Conservation (phyloP, 306 rosid genomes). For the Sindora glabra region DNA sequence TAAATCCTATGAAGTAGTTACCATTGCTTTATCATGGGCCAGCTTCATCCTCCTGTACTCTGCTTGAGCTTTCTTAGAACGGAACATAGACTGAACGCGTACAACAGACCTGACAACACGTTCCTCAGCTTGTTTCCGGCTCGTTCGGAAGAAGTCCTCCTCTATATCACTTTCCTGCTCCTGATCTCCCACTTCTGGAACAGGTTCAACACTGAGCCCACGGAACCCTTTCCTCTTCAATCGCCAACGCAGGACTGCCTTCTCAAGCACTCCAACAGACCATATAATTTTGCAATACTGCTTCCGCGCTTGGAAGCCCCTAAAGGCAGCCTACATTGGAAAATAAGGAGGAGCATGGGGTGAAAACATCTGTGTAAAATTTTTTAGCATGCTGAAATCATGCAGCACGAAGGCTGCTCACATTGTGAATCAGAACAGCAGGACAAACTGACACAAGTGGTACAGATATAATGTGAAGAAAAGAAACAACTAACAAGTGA, state of each 20-base stretch:
- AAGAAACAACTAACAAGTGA: no score
- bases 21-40: constrained; percentile 62
- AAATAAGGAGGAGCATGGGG: no score
- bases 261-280: constrained; percentile 90
- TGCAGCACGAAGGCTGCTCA: no score
- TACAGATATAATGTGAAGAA: no score
- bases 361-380: no score
- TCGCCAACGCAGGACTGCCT: constrained; percentile 90
- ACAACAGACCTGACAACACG: constrained; percentile 72
- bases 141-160: constrained; percentile 68
- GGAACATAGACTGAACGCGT: constrained; percentile 86
- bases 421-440: no score
- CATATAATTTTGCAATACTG: constrained; percentile 77
- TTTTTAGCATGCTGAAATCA: no score
- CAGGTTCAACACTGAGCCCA: constrained; percentile 55
- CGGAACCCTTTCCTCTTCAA: constrained; percentile 83
- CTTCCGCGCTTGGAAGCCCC: constrained; percentile 69
- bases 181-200: constrained; percentile 19
- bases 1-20: constrained; percentile 13
- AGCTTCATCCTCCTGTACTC: constrained; percentile 89
- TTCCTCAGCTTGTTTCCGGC: constrained; percentile 80
- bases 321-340: constrained; percentile 70
- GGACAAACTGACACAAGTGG: no score
- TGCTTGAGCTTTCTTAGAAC: constrained; percentile 82
- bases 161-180: constrained; percentile 42